Evolutionary conservation across 1,284 basidiomycete species (phyloP), one percentile per base, ranked within the genome.

Genomic region (Ustilago tritici): DNA sequence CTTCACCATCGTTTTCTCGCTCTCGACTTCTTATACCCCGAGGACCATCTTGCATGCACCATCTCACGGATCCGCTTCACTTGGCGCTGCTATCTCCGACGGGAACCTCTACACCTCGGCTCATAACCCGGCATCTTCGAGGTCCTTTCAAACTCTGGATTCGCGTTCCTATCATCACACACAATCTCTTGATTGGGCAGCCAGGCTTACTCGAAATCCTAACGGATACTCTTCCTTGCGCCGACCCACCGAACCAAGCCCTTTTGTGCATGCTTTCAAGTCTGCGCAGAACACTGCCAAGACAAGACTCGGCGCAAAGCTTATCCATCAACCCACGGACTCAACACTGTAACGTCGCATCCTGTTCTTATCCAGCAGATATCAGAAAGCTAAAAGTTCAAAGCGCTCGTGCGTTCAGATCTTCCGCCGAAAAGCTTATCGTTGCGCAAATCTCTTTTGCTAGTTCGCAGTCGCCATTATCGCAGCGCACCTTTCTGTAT

Each of bases 211-310:
- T 19, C 46, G 49, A 50, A 31, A 28, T 3, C 28, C 12, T 7
- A 50, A 32, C 49, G 12, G 49, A 50, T 12, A 50, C 49, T 50
- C 15, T 46, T 46, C 43, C 43, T 46, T 19, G 17, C 43, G n/a
- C 23, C 38, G 31, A 28, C 49, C 49, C 49, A 50, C 49, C 49
- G 49, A 50, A 19, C 49, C 49, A 50, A 50, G 49, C 31, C 43
- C n/a, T 50, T 12, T 19, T 50, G 19, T 10, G 31, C 49, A 50
- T 32, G 49, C 49, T 50, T 14, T 50, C n/a, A 50, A 50, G 49
- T 4, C n/a, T 50, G 49, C 49, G 49, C 49, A 50, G 23, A 12
- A 31, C n/a, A 31, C 12, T 50, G 49, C 28, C 49, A 50, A 50
- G 49, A 50, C 43, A 50, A 32, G 28, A 32, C 8, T 50, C 15